Base-by-base conservation (phyloP, 352 stramenopile genomes). In the Pythium periplocum region DNA sequence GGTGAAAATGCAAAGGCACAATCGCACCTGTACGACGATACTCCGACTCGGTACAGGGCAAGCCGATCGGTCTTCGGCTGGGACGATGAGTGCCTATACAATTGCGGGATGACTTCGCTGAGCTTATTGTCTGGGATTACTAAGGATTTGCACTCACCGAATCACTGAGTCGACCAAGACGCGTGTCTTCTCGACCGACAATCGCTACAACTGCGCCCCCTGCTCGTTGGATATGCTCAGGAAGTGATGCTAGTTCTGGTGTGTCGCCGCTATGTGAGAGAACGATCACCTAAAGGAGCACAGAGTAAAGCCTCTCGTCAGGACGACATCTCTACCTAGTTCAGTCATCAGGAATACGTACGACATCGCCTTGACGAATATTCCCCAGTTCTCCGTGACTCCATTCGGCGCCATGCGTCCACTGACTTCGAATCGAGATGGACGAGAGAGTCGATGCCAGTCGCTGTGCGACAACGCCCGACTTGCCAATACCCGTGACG, bases 401-500 rank as follows among this genome's bases (percentile, higher is more conserved):
- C 83, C 83, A 93, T 41, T 93, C 83, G 46, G 78, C 73, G 43
- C 73, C 80, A 46, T 93, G 78, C n/a, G 90, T 59, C 69, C 72
- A 91, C 75, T 93, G 81, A 44, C 78, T 88, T 37, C 68, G 78
- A 39, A 91, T 61, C 3, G 83, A 88, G 40, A 93, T 70, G 11
- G 83, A 91, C 4, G 78, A 68, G 3, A 93, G 51, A 10, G 80
- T 86, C 3, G 81, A 87, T 6, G 81, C 83, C 17, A 93, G 65
- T 26, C 83, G 69, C 12, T 68, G 74, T 30, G 80, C 83, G 2
- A 93, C 80, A 17, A 87, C 79, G 17, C 75, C 80, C 2, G 83
- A 93, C 59, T 93, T 93, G 59, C 83, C 83, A 12, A 93, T 86
- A 12, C 83, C 83, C 4, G 78, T 90, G 31, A 85, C 66, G 54